A percentile compares a stretch with the other conserved stretches of the same genome.
Evolutionary conservation across 805 yeast species (phyloP).

Genomic region (Saturnispora galanensis): DNA sequence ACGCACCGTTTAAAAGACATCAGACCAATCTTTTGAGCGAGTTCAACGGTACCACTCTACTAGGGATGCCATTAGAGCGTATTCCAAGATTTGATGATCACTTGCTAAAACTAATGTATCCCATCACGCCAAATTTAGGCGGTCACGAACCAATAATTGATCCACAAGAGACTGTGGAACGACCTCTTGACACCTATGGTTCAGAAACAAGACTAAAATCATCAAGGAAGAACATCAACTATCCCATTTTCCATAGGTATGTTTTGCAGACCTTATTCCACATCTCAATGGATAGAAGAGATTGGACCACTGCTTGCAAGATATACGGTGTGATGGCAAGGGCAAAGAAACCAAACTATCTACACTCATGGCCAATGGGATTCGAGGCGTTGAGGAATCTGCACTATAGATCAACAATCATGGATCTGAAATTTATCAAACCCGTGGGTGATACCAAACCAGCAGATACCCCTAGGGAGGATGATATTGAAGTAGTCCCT

Average conservation of each 20-base stretch:
- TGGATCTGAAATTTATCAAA: not conserved
- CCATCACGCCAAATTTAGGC: not conserved
- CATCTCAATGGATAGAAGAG: constrained; percentile 1
- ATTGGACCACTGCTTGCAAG: constrained; percentile 4
- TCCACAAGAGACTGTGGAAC: not conserved
- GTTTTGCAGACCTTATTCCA: constrained; percentile 3
- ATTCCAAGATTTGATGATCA: constrained; percentile 3
- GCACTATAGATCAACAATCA: not conserved
- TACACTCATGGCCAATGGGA: constrained; percentile 2
- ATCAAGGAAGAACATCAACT: not conserved
- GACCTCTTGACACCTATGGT: not conserved
- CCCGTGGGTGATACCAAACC: constrained; percentile 3
- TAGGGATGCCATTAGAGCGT: constrained; percentile 2
- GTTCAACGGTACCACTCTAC: not conserved
- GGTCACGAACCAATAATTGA: not conserved
- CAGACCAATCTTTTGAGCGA: not conserved
- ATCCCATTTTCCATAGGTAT: not conserved
- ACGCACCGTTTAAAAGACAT: not conserved
- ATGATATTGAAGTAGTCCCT: not conserved
- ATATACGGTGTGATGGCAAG: constrained; percentile 1
- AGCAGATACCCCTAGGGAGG: not conserved
- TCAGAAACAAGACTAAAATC: not conserved
- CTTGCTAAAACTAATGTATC: constrained; percentile 1
- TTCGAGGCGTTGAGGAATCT: constrained; percentile 2
- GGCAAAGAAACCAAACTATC: not conserved